Conservation (phyloP, 192 early-diverging fungal species). For the Podila verticillata region DNA sequence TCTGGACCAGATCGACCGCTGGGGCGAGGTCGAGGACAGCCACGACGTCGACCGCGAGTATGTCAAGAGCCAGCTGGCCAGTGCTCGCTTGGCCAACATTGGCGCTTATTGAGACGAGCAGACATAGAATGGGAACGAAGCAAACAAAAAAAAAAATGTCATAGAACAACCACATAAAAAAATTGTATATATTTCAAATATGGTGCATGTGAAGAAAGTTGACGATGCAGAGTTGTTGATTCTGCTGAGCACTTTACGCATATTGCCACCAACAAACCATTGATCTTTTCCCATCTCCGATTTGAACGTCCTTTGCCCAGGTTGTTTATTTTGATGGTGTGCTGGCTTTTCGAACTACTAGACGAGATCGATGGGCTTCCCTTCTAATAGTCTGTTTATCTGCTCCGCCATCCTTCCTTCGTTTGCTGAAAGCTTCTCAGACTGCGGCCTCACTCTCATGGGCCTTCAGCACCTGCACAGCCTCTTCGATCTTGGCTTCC, state of each 20-base stretch:
- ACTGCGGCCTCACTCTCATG: conserved; percentile 35
- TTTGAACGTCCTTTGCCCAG: conserved; percentile 1
- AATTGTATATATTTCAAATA: too few species aligned
- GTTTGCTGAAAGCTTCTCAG: background rate
- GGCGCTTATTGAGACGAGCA: conserved; percentile 12
- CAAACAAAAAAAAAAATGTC: background rate
- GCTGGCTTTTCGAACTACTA: too few species aligned
- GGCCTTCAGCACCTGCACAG: conserved; percentile 43
- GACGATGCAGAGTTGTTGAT: too few species aligned
- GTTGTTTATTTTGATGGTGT: background rate
- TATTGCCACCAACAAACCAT: background rate
- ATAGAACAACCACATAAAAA: background rate
- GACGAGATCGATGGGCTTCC: too few species aligned
- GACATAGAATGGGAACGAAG: background rate
- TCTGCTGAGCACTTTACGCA: background rate
- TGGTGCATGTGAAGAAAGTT: too few species aligned
- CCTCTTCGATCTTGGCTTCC: conserved; percentile 50
- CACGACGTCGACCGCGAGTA: conserved; percentile 83
- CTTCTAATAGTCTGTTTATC: too few species aligned
- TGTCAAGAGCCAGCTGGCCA: conserved; percentile 75
- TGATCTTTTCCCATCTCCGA: background rate
- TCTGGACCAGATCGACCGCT: conserved; percentile 85
- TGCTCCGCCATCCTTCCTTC: background rate
- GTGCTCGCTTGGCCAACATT: conserved; percentile 46
- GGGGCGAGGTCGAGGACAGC: conserved; percentile 74